Evolutionary conservation across 139 green algal genomes (phyloP).

Genomic region (Nannochloris sp.): DNA sequence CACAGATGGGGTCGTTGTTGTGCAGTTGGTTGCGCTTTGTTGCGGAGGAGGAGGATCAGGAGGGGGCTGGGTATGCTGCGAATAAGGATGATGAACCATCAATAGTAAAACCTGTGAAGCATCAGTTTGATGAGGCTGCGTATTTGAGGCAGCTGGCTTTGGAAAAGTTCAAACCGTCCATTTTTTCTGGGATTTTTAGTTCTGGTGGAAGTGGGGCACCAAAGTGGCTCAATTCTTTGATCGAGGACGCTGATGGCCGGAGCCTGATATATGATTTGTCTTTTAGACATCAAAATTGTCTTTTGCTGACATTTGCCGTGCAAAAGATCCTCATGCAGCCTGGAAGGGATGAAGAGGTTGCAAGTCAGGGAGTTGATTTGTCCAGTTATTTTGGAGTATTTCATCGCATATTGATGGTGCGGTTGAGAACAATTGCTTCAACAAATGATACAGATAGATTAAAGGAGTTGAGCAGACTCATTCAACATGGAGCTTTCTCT

Average conservation of each 20-base stretch:
- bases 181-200: conserved; percentile 52
- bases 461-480: conserved; percentile 23
- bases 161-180: conserved; percentile 53
- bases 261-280: conserved; percentile 70
- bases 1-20: conserved; percentile 55
- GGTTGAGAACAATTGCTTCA: conserved; percentile 16
- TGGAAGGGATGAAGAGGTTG: conserved; percentile 35
- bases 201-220: conserved; percentile 23
- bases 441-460: conserved; percentile 12
- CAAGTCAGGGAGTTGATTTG: conserved; percentile 43
- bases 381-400: conserved; percentile 69
- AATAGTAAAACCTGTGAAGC: not conserved
- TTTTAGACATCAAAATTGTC: conserved; percentile 46
- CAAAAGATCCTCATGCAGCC: conserved; percentile 63
- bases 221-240: conserved; percentile 52
- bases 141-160: conserved; percentile 42
- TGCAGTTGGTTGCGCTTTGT: conserved; percentile 37
- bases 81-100: no score
- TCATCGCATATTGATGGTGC: conserved; percentile 30
- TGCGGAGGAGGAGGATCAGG: conserved; percentile 1
- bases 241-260: conserved; percentile 36
- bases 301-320: conserved; percentile 76
- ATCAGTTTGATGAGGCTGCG: conserved; percentile 23
- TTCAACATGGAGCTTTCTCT: conserved; percentile 15
- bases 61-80: no score